Percentiles rank a stretch among this genome's conserved stretches.
Conservation (phyloP, 495 filamentous ascomycete genomes). For the Choiromyces venosus region DNA sequence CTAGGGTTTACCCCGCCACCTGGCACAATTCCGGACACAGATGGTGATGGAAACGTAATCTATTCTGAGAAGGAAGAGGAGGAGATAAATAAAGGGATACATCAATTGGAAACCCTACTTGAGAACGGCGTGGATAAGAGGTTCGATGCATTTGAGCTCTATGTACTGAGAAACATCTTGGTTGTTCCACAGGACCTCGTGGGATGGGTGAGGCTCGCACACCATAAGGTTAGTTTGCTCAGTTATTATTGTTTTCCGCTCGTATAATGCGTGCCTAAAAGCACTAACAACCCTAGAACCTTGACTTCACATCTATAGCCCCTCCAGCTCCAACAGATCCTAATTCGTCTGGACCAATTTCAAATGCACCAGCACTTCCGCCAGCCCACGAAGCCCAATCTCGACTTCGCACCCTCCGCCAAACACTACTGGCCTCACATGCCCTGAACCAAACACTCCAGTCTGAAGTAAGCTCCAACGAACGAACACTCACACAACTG, state of each 20-base stretch:
- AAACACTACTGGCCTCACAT: slow-evolving; percentile 71
- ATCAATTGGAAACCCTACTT: slow-evolving; percentile 93
- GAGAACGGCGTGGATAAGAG: slow-evolving; percentile 68
- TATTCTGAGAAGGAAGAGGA: slow-evolving; percentile 51
- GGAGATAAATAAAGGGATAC: slow-evolving; percentile 84
- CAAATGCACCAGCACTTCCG: slow-evolving; percentile 15
- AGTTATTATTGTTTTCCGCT: slow-evolving; percentile 21
- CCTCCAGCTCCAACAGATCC: slow-evolving; percentile 12
- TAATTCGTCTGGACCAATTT: slow-evolving; percentile 15
- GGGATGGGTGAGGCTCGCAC: slow-evolving; percentile 70
- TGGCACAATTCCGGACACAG: slow-evolving; percentile 50
- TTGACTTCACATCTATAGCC: slow-evolving; percentile 23
- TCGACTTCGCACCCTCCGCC: slow-evolving; percentile 62
- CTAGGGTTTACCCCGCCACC: slow-evolving; percentile 63
- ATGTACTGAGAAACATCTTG: slow-evolving; percentile 81
- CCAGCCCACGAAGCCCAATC: slow-evolving; percentile 51
- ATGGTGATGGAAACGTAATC: slow-evolving; percentile 52
- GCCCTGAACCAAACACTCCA: slow-evolving; percentile 70
- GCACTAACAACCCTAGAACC: slow-evolving; percentile 19
- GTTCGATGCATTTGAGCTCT: slow-evolving; percentile 77
- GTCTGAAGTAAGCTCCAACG: slow-evolving; percentile 71
- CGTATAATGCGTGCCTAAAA: neutral
- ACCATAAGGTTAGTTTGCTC: slow-evolving; percentile 67
- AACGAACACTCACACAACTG: slow-evolving; percentile 61
- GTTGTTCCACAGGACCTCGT: slow-evolving; percentile 66